phyloP scores from a whole-genome alignment of 768 basidiomycete genomes.

The Suillus plorans region DNA sequence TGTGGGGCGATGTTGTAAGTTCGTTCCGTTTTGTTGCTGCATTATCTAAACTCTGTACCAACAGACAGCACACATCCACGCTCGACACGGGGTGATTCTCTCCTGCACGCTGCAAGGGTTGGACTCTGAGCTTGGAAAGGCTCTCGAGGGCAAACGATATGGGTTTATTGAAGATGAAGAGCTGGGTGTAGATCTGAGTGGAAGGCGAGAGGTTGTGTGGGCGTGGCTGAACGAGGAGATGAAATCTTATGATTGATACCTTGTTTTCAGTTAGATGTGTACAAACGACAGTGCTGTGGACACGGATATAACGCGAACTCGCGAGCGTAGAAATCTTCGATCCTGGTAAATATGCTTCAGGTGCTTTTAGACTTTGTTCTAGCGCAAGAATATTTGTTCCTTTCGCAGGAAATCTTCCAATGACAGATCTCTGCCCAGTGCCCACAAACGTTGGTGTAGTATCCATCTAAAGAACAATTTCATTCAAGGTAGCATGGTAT shows the following conservation, averaged over 20 bases:
- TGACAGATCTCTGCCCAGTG: too few species aligned
- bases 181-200: constrained; percentile 2
- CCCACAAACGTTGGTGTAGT: background rate
- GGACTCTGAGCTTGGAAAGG: constrained; percentile 17
- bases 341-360: background rate
- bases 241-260: constrained; percentile 13
- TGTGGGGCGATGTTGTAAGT: constrained; percentile 51
- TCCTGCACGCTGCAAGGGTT: constrained; percentile 33
- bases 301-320: background rate
- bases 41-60: background rate
- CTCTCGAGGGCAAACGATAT: constrained; percentile 38
- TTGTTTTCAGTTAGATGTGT: background rate
- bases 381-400: background rate
- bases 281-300: background rate
- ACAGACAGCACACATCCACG: constrained; percentile 48
- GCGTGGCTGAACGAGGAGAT: constrained; percentile 21
- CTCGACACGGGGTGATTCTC: constrained; percentile 67
- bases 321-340: background rate
- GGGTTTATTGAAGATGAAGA: constrained; percentile 34
- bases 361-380: background rate
- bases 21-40: constrained; percentile 13
- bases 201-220: constrained; percentile 25
- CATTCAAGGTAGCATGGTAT: background rate
- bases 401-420: background rate
- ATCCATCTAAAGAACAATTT: constrained; percentile 1